Base-by-base conservation (phyloP, 2,329 filamentous ascomycete genomes). In the Arthrinium phaeospermum region DNA sequence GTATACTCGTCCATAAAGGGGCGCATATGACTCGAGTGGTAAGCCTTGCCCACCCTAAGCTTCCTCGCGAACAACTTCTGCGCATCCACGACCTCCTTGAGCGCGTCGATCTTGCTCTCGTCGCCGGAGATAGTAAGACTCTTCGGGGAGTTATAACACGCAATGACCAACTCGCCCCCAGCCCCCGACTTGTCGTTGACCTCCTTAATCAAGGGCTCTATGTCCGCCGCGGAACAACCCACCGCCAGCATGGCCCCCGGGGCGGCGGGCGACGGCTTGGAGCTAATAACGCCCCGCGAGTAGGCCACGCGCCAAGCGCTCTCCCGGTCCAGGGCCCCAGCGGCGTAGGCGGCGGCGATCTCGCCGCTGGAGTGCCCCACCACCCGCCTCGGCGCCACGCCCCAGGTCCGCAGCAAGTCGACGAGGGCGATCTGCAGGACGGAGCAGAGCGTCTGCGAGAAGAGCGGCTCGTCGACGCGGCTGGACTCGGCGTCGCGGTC, bases 361-460 rank as follows among this genome's bases (percentile, higher is more conserved):
- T 85, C 83, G 1, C 83, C 83, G 3, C 84, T 79, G 0, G 83
- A 85, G 70, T 85, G 83, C 1, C 83, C 83, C 51, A 85, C 80
- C 7, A 85, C 76, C 0, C 83, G 83, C 12, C 78, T 70, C 0
- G 83, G 82, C 4, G 70, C 44, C 0, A 82, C 45, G 0, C 81
- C 81, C 41, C 79, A 77, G 7, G 75, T 74, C 41, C 75, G 72
- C 0, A 85, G 79, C 1, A 83, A 68, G 0, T 77, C 77, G 24
- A 71, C 73, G 3, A 84, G 75, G 1, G 79, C 81, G 71, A 79
- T 75, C 69, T 85, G 83, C 45, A 85, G 78, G 6, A 80, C 72
- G 61, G 80, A 84, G 0, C 81, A 83, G 14, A 83, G 72, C 1
- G 81, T 72, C 70, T 83, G 82, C 37, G 77, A 78, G 72, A 79